Percentiles rank a stretch among this genome's conserved stretches.
These are phyloP conservation scores for Phytophthora pinifolia DNA, from an alignment of 352 stramenopile genomes.

Conservation along the genomic window DNA sequence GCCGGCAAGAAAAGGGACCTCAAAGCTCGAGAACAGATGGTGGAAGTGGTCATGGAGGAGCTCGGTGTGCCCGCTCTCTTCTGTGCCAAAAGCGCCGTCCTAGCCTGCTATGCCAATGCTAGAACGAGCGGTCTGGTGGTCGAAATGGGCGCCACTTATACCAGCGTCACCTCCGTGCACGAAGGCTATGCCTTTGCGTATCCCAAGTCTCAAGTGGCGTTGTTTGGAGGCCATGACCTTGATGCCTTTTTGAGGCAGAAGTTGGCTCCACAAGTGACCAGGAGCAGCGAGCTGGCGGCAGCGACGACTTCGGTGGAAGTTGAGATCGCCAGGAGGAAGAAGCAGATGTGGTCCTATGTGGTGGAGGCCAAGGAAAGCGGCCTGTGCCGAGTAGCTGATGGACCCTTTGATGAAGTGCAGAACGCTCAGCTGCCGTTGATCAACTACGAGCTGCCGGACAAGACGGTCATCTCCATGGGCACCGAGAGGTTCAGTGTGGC, in stretches of 20 bases:
- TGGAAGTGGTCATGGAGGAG: conserved; percentile 87
- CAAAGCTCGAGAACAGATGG: conserved; percentile 57
- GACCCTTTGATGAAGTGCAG: conserved; percentile 66
- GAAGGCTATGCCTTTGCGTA: conserved; percentile 78
- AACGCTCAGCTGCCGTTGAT: conserved; percentile 78
- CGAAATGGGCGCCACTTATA: conserved; percentile 78
- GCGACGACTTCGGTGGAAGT: conserved; percentile 17
- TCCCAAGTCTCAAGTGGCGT: conserved; percentile 53
- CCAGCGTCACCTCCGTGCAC: conserved; percentile 74
- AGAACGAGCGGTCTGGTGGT: conserved; percentile 79
- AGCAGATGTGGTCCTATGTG: conserved; percentile 54
- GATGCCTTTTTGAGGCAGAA: conserved; percentile 65
- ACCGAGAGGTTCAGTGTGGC: conserved; percentile 88
- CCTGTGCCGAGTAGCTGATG: conserved; percentile 69
- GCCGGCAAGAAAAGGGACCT: conserved; percentile 60
- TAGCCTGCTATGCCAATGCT: conserved; percentile 84
- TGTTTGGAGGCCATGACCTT: conserved; percentile 68
- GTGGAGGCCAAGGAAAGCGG: conserved; percentile 77
- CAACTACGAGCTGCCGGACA: conserved; percentile 81
- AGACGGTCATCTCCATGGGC: conserved; percentile 80
- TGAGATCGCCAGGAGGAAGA: conserved; percentile 35
- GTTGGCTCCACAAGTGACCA: conserved; percentile 42
- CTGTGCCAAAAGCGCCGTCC: conserved; percentile 77
- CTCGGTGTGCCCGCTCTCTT: conserved; percentile 74
- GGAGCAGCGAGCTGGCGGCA: conserved; percentile 9